A percentile compares a stretch with the other conserved stretches of the same genome.
phyloP scores from a whole-genome alignment of 257 asterid genomes.

The Primulina huaijiensis region DNA sequence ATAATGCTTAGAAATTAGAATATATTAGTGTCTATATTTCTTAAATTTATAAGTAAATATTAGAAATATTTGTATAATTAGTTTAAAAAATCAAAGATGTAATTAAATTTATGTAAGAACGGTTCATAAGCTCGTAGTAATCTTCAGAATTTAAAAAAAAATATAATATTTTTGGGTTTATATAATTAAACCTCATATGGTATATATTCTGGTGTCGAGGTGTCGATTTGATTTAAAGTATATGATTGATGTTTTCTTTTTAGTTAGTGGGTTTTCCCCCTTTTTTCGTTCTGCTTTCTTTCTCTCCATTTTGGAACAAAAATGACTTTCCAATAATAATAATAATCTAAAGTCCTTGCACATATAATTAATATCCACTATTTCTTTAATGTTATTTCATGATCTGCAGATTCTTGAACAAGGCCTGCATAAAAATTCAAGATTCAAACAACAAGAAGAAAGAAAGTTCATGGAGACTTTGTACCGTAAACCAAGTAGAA shows the following conservation, averaged over 20 bases:
- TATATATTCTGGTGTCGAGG: too few species aligned
- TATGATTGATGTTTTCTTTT: neutral
- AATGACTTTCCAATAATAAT: neutral
- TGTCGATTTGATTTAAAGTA: neutral
- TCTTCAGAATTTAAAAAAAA: too few species aligned
- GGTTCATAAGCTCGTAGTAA: too few species aligned
- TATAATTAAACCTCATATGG: too few species aligned
- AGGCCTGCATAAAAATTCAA: constrained; percentile 67
- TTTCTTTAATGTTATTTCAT: too few species aligned
- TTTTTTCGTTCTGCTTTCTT: neutral
- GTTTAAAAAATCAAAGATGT: too few species aligned
- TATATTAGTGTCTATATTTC: neutral
- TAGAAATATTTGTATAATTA: too few species aligned
- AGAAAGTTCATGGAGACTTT: constrained; percentile 57
- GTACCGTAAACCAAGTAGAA: constrained; percentile 66
- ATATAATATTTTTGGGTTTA: too few species aligned
- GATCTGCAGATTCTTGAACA: constrained; percentile 70
- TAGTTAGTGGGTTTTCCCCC: neutral
- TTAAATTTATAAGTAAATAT: too few species aligned
- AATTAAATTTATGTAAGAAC: too few species aligned
- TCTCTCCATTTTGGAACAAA: neutral
- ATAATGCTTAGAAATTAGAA: neutral
- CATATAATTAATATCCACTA: too few species aligned
- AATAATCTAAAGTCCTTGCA: too few species aligned
- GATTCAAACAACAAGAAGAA: constrained; percentile 37